These are phyloP conservation scores for Gyrodon lividus DNA, from an alignment of 768 basidiomycete species.

Conservation along the genomic window DNA sequence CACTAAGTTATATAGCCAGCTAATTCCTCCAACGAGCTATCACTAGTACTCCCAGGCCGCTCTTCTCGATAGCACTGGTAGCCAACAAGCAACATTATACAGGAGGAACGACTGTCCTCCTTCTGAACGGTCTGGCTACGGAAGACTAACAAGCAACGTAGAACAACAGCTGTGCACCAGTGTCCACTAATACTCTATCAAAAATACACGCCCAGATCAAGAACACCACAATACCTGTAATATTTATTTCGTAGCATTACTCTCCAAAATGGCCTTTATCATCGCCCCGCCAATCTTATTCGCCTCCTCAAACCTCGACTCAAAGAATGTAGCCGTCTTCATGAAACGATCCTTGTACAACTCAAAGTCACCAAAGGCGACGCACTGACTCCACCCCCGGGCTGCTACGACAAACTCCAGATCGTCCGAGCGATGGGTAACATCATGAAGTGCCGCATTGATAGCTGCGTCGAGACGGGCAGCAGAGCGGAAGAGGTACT, in stretches of 20 bases:
- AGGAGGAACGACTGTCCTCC: too few species aligned
- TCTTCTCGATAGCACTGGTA: too few species aligned
- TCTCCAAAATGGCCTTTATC: conserved; percentile 84
- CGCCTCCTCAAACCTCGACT: conserved; percentile 84
- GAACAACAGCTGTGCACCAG: neutral
- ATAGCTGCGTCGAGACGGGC: conserved; percentile 66
- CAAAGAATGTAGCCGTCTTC: conserved; percentile 79
- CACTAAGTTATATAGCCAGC: too few species aligned
- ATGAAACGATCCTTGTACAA: conserved; percentile 80
- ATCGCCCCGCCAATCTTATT: conserved; percentile 80
- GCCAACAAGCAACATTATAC: too few species aligned
- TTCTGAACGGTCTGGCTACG: too few species aligned
- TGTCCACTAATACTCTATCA: neutral
- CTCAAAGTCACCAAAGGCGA: conserved; percentile 89
- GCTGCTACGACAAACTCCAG: conserved; percentile 93
- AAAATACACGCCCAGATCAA: neutral
- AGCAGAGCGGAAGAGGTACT: conserved; percentile 83
- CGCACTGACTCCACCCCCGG: conserved; percentile 94
- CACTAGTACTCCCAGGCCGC: too few species aligned
- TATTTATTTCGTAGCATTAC: conserved; percentile 18
- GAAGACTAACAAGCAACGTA: too few species aligned
- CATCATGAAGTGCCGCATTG: conserved; percentile 70
- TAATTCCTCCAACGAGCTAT: too few species aligned
- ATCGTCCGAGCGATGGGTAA: conserved; percentile 83
- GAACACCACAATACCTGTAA: neutral